Evolutionary conservation across 345 rosid species (phyloP), one percentile per base, ranked within the genome.

Genomic region (thale cress (Arabidopsis thaliana)): DNA sequence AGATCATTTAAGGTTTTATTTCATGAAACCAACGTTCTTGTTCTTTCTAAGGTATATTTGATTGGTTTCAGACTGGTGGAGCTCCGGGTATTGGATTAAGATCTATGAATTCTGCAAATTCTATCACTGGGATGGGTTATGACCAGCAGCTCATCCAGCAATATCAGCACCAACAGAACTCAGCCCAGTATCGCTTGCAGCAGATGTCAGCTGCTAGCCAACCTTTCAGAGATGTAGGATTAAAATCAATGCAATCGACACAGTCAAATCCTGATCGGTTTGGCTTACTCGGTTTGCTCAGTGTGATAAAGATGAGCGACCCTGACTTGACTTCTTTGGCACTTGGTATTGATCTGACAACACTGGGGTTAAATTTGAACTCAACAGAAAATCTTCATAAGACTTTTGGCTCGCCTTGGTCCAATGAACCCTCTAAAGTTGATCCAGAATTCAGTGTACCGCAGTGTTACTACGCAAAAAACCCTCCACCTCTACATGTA

Each of bases 381-480:
- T 91, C 98, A 14, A 61, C 91, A 6, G 96, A 90, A 65, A 85
- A 81, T 83, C 93, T 94, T 72, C 85, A 90, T 36, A 94, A 91
- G 84, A 87, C 95, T 24, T 94, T 94, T 65, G 89, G 89, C 67
- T 94, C 98, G n/a, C 98, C 98, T 22, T 94, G 96, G 97, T 87
- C 96, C 14, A 95, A 91, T 58, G 97, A 91, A 59, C 93, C 97
- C 13, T 85, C 88, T 40, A 94, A 90, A 87, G 96, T 88, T 65
- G 97, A 88, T 72, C 95, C 89, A 8, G 95, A 94, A 65, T 94
- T 91, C 83, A 82, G 67, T 44, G 93, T 94, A 75, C 98, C 98
- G 12, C 87, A 85, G 64, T 90, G 97, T 81, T 91, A 94, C 79
- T 81, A 86, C 76, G 84, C 91, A 7, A 86, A 85, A 76, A 87